phyloP scores from a whole-genome alignment of 176 grass and related monocot genomes.

The Hordeum marinum region DNA sequence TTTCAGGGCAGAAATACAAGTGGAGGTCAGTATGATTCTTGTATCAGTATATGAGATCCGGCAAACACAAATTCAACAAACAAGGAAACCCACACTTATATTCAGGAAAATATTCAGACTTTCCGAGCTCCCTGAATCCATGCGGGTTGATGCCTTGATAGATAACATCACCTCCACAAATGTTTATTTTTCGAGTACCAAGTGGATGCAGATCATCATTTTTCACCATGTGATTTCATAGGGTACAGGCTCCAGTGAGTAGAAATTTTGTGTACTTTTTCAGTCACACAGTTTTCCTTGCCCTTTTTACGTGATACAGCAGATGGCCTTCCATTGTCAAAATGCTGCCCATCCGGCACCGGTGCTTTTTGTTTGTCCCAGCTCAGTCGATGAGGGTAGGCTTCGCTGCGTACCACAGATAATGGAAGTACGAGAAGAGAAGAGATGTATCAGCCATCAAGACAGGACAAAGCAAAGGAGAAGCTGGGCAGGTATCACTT shows the following conservation, averaged over 20 bases:
- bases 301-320: conserved; percentile 15
- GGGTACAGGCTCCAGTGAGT: neutral
- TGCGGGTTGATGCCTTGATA: conserved; percentile 13
- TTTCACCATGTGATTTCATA: conserved; percentile 11
- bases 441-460: neutral
- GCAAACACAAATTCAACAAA: conserved; percentile 20
- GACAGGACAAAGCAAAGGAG: neutral
- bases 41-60: conserved; percentile 30
- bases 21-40: conserved; percentile 33
- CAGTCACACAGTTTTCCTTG: conserved; percentile 25
- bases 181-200: conserved; percentile 38
- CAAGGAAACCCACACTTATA: conserved; percentile 28
- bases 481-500: neutral
- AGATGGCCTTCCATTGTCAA: conserved; percentile 34
- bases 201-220: conserved; percentile 29
- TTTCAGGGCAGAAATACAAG: conserved; percentile 25
- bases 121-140: conserved; percentile 32
- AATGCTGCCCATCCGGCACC: conserved; percentile 98
- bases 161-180: conserved; percentile 21
- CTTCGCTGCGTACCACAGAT: conserved; percentile 53
- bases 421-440: conserved; percentile 2
- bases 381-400: conserved; percentile 50
- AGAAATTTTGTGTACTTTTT: conserved; percentile 10
- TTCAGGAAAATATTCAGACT: neutral
- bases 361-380: conserved; percentile 59